Base-by-base conservation (phyloP, 2,329 filamentous ascomycete species). In the Byssoonygena ceratinophila region DNA sequence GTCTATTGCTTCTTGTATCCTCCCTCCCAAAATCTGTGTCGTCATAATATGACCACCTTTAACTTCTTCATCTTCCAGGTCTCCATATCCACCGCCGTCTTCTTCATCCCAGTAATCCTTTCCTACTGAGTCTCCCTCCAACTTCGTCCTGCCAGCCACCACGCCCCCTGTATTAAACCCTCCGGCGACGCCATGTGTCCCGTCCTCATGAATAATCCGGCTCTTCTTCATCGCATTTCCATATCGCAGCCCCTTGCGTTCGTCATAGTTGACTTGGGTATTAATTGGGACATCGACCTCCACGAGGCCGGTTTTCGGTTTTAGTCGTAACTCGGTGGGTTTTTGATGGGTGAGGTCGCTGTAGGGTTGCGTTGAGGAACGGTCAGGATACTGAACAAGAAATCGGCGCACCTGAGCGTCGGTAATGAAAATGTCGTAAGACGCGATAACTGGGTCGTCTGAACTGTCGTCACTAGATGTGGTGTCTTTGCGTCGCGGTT, bases 241-340 rank as follows among this genome's bases (percentile, higher is more conserved):
- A 80, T 88, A 97, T 58, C 80, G 78, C 48, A 92, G 72, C 45
- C 88, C 91, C 71, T 91, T 89, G 59, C 80, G 78, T 59, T 84
- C 79, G 71, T 97, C 89, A 74, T 95, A 97, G 64, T 87, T 84
- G 52, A 72, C 67, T 45, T 75, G 74, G 57, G 82, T 82, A 72
- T 83, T 81, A 60, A 96, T 75, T 3, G 88, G 87, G n/a, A 96
- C 78, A 66, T 98, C 92, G 49, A 97, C 76, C 71, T 98, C 92
- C 53, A 96, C 76, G 71, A 96, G 86, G 52, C 90, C 90, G 0
- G 86, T 80, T 53, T 78, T 73, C 12, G 83, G 79, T 73, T 97
- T 98, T 66, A 95, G 74, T 59, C 91, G 87, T 62, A 97, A 74
- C 61, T 85, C 81, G 14, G 80, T 74, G 9, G 91, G 85, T 52